A percentile compares a stretch with the other conserved stretches of the same genome.
Evolutionary conservation across 23 red algal genomes (phyloP).

Genomic region (Pyropia yezoensis): DNA sequence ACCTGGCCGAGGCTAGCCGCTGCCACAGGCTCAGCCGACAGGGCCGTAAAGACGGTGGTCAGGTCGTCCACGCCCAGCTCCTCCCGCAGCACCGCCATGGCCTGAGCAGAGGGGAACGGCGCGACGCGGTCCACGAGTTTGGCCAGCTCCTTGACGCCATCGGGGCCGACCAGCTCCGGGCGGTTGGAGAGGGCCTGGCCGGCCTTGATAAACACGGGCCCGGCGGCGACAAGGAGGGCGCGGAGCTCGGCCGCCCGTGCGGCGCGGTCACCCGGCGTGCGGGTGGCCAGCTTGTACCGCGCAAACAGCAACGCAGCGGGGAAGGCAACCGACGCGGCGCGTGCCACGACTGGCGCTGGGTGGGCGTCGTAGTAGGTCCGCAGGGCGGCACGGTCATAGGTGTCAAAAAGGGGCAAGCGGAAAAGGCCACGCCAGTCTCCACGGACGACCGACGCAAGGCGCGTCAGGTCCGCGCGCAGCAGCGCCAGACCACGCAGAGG

Average conservation of each 20-base stretch:
- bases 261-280: conserved; percentile 1
- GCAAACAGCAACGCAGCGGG: conserved; percentile 43
- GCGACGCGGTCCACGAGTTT: conserved; percentile 81
- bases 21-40: conserved; percentile 49
- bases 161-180: conserved; percentile 70
- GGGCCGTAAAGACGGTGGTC: conserved; percentile 22
- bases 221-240: conserved; percentile 32
- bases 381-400: conserved; percentile 43
- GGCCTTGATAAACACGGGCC: conserved; percentile 68
- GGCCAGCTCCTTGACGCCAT: conserved; percentile 59
- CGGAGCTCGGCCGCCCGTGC: conserved; percentile 53
- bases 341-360: conserved; percentile 17
- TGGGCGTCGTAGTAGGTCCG: conserved; percentile 46
- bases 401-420: conserved; percentile 12
- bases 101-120: conserved; percentile 51
- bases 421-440: conserved; percentile 40
- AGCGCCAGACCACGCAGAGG: conserved; percentile 24
- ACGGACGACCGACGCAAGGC: conserved; percentile 19
- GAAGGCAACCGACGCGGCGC: conserved; percentile 36
- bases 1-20: conserved; percentile 89
- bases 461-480: conserved; percentile 26
- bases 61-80: conserved; percentile 33
- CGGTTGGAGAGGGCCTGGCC: conserved; percentile 78
- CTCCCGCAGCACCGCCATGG: conserved; percentile 36
- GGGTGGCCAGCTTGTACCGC: conserved; percentile 26